Evolutionary conservation across 257 asterid species (phyloP).

Genomic region (Apocynum venetum): DNA sequence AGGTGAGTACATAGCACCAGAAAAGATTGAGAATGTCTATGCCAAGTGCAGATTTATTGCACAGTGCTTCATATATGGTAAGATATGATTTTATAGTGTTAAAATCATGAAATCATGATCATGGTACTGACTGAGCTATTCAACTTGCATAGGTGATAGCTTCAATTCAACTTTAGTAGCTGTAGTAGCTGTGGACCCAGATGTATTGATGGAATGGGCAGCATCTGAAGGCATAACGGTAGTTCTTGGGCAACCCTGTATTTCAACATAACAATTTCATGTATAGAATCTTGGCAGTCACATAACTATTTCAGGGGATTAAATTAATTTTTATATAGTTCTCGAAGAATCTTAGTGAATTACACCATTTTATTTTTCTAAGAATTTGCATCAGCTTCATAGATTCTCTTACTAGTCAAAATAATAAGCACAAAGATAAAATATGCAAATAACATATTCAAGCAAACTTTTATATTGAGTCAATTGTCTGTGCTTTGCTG

Average conservation of each 20-base stretch:
- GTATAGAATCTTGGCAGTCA: too few species aligned
- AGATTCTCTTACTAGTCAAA: background rate
- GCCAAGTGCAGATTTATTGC: slow-evolving; percentile 88
- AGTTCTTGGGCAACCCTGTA: slow-evolving; percentile 3
- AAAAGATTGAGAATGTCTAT: slow-evolving; percentile 89
- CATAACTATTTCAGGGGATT: too few species aligned
- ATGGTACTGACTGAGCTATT: slow-evolving; percentile 21
- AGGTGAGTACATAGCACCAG: slow-evolving; percentile 97
- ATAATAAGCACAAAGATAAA: background rate
- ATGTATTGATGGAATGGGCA: slow-evolving; percentile 80
- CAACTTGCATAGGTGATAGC: slow-evolving; percentile 69
- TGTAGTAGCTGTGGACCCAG: slow-evolving; percentile 76
- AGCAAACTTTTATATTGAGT: background rate
- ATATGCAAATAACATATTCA: background rate
- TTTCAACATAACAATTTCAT: background rate
- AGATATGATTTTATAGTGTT: slow-evolving; percentile 8
- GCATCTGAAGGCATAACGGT: slow-evolving; percentile 83
- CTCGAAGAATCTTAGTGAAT: too few species aligned
- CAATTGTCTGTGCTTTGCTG: background rate
- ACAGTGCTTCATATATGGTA: slow-evolving; percentile 90
- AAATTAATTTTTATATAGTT: too few species aligned
- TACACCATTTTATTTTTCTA: too few species aligned
- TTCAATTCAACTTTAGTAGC: slow-evolving; percentile 82
- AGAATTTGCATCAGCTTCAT: background rate
- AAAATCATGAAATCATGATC: slow-evolving; percentile 4